Conservation (phyloP, 306 rosid species). For the Chamaecrista fasciculata region DNA sequence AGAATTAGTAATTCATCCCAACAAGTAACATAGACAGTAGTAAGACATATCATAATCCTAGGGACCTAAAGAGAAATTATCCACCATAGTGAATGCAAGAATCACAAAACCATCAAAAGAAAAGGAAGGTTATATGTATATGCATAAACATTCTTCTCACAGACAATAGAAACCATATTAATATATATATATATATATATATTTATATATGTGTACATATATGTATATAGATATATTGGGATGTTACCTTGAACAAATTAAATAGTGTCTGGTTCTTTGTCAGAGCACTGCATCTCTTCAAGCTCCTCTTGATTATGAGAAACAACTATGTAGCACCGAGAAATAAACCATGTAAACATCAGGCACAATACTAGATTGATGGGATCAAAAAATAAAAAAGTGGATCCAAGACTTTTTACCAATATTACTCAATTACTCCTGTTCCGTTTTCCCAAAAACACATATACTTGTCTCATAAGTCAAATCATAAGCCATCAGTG, state of each 20-base stretch:
- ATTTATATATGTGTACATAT: too few relatives aligned
- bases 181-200: too few relatives aligned
- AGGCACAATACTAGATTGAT: conserved; percentile 8
- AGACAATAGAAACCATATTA: conserved; percentile 17
- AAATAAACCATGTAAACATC: conserved; percentile 24
- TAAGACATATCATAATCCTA: neutral
- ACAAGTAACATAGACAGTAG: neutral
- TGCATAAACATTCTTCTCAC: neutral
- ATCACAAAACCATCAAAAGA: neutral
- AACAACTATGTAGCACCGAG: conserved; percentile 68
- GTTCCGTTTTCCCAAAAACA: conserved; percentile 5
- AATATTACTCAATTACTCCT: neutral
- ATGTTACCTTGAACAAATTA: conserved; percentile 84
- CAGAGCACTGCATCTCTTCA: conserved; percentile 95
- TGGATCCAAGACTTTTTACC: conserved; percentile 7
- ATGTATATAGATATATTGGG: conserved; percentile 17
- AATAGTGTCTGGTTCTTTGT: conserved; percentile 94
- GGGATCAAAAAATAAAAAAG: neutral
- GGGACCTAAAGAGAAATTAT: neutral
- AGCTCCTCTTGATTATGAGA: conserved; percentile 96
- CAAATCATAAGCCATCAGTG: neutral
- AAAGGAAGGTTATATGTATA: neutral
- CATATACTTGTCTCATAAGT: neutral
- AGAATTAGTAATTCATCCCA: too few relatives aligned
- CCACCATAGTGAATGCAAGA: neutral